Evolutionary conservation across 2,329 filamentous ascomycete genomes (phyloP).

Genomic region (Cercospora sp.): DNA sequence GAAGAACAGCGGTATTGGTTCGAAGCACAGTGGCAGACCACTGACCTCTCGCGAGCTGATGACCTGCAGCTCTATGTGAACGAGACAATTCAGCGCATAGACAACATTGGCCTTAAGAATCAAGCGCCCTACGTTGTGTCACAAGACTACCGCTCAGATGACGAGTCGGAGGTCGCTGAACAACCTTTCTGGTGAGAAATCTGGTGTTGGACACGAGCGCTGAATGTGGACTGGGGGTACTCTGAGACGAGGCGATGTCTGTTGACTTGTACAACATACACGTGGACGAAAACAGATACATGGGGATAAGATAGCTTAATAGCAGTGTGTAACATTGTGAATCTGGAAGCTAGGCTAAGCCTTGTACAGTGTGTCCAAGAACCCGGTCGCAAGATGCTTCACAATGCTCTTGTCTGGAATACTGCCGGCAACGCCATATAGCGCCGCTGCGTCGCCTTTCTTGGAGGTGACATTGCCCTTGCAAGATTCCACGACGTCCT

Average conservation of each 20-base stretch:
- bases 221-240: not conserved
- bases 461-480: constrained; percentile 68
- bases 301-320: not conserved
- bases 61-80: constrained; percentile 19
- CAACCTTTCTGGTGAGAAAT: constrained; percentile 16
- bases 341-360: constrained; percentile 11
- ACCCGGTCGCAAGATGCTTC: constrained; percentile 83
- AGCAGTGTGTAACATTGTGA: not conserved
- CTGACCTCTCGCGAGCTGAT: constrained; percentile 19
- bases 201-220: not conserved
- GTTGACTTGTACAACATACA: not conserved
- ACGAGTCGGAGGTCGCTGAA: constrained; percentile 5
- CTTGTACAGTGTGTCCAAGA: constrained; percentile 72
- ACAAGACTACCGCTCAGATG: constrained; percentile 8
- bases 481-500: constrained; percentile 64
- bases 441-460: constrained; percentile 75
- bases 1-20: constrained; percentile 23
- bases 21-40: constrained; percentile 24
- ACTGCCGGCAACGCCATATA: constrained; percentile 94
- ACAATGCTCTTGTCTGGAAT: constrained; percentile 95
- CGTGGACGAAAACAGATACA: not conserved
- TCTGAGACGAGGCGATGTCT: not conserved
- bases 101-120: constrained; percentile 22
- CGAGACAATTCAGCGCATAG: constrained; percentile 22
- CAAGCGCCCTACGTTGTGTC: constrained; percentile 12